Base-by-base conservation (phyloP, 2,329 filamentous ascomycete species). In the Endothia cerciana region DNA sequence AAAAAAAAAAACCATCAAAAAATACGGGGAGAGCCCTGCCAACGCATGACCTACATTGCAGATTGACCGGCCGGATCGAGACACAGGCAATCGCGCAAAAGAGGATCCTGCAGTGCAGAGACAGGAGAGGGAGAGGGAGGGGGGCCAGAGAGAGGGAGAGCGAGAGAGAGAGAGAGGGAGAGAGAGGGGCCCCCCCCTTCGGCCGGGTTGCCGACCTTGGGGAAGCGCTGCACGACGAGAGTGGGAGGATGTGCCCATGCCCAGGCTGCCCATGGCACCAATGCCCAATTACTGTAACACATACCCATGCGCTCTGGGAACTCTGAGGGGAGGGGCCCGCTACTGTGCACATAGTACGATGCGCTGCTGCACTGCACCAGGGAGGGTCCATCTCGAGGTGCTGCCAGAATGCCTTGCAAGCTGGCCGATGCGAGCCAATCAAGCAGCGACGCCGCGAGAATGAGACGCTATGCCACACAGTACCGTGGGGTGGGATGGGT, bases 341-440 rank as follows among this genome's bases (percentile, higher is more conserved):
- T 51, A 51, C 47, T 51, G 47, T 25, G n/a, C 7, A 13, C n/a
- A 56, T 38, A 30, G 47, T 49, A 49, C 47, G 53, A 56, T 56
- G 53, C 17, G n/a, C 17, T 56, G n/a, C 17, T 56, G 53, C 30
- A 11, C 53, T 38, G 30, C 53, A 38, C 30, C 30, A 41, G 55
- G 36, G 19, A 57, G 55, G 33, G n/a, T 25, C n/a, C 55, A 38
- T 49, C 47, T 49, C n/a, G 47, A 49, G 53, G 30, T 57, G 55
- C 55, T 57, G 55, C 55, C 55, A 57, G 40, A 38, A 41, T 38
- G n/a, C 28, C 30, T 33, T 25, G 19, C 36, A n/a, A 57, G 33
- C 36, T 57, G 55, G 55, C 19, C 36, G 33, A 57, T 41, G 55
- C 55, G 55, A 40, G 38, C 55, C 55, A 57, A 57, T 57, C 55